A percentile compares a stretch with the other conserved stretches of the same genome.
These are phyloP conservation scores for Globisporangium cederbergense DNA, from an alignment of 352 stramenopile species.

Conservation along the genomic window DNA sequence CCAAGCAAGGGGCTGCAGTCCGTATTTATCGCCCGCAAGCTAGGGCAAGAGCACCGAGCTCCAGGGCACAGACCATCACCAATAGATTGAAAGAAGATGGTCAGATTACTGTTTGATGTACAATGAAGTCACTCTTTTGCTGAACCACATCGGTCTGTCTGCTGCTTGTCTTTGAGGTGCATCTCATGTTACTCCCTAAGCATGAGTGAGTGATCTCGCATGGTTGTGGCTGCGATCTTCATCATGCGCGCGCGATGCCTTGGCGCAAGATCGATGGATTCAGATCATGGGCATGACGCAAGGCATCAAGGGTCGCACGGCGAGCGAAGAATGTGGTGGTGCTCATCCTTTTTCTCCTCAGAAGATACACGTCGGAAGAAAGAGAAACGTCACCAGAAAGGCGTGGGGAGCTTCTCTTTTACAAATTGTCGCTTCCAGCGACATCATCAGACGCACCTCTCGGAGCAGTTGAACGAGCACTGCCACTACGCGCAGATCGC, in stretches of 20 bases:
- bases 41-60: neutral
- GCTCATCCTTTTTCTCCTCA: neutral
- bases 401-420: too few relatives aligned
- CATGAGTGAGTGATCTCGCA: neutral
- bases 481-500: too few relatives aligned
- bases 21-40: slow-evolving; percentile 13
- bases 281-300: neutral
- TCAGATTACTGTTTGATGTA: slow-evolving; percentile 8
- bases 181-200: neutral
- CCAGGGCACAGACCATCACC: neutral
- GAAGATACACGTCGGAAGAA: slow-evolving; percentile 4
- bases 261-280: neutral
- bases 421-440: too few relatives aligned
- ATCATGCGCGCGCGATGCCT: neutral
- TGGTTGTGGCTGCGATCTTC: neutral
- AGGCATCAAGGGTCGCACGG: neutral
- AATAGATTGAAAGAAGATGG: slow-evolving; percentile 4
- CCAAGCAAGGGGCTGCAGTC: neutral
- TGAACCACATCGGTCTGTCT: neutral
- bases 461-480: too few relatives aligned
- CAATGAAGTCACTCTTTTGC: slow-evolving; percentile 5
- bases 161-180: neutral
- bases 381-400: neutral
- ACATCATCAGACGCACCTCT: too few relatives aligned
- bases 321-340: neutral